Evolutionary conservation across 139 green algal genomes (phyloP), one percentile per base, ranked within the genome.

Genomic region (Coccomyxa sp.): DNA sequence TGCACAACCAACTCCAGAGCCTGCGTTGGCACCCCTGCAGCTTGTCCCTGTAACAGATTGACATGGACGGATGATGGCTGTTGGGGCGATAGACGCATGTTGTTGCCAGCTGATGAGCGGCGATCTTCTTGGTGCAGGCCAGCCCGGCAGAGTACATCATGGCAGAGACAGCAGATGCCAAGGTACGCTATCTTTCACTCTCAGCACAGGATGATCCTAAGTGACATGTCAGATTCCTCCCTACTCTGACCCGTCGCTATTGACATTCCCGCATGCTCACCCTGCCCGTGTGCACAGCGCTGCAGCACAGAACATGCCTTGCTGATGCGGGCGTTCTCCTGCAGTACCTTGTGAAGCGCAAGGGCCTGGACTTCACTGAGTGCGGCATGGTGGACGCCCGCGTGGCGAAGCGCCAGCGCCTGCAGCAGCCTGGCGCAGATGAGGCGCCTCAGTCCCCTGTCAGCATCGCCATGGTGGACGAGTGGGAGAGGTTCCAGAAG

Each of bases 281-380:
- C 22, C 41, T 8, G 27, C n/a, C 10, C 27, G 39, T 34, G 10
- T 70, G 58, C 16, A 70, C 27, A 70, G 22, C 58, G 31, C 31
- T 34, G 18, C 8, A 33, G 58, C 27, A 36, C 8, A 10, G 14
- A 70, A 70, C 10, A n/a, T n/a, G n/a, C n/a, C n/a, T n/a, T n/a
- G n/a, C n/a, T n/a, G n/a, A n/a, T n/a, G n/a, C n/a, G n/a, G n/a
- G n/a, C n/a, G n/a, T 33, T 8, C 58, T 16, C 44, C 7, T 77
- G 70, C 78, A 82, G 78, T 82, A 78, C 71, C 68, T 82, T 71
- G 78, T 82, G 36, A 82, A 82, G 54, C 40, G 78, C n/a, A 74
- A 68, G 27, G 78, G 71, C 12, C 37, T 78, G 29, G 78, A 68
- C 78, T 82, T 74, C 71, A 44, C 70, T 24, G 78, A 78, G 36